Percentiles rank a stretch among this genome's conserved stretches.
phyloP scores from a whole-genome alignment of 805 yeast genomes.

The Starmerella asiatica region DNA sequence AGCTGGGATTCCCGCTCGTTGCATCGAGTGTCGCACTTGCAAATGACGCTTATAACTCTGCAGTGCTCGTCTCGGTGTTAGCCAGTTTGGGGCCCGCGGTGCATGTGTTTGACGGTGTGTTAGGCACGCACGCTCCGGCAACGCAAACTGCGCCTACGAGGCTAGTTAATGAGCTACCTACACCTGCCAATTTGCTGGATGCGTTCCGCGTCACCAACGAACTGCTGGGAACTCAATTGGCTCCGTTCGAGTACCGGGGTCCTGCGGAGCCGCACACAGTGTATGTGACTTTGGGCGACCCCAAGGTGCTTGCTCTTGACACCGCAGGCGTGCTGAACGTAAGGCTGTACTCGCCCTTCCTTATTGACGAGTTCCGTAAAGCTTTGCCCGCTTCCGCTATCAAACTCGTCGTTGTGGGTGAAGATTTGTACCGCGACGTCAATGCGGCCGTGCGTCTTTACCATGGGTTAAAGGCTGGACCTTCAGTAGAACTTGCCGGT shows the following conservation, averaged over 20 bases:
- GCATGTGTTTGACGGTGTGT: constrained; percentile 70
- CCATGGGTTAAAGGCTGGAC: constrained; percentile 20
- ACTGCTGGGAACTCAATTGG: constrained; percentile 40
- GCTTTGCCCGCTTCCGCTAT: constrained; percentile 46
- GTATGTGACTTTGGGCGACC: constrained; percentile 68
- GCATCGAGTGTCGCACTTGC: constrained; percentile 55
- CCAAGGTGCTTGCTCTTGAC: constrained; percentile 31
- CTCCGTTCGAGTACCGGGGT: constrained; percentile 62
- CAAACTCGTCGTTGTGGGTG: constrained; percentile 53
- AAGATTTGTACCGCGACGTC: constrained; percentile 54
- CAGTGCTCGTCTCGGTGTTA: constrained; percentile 51
- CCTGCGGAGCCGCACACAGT: constrained; percentile 49
- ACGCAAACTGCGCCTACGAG: constrained; percentile 1
- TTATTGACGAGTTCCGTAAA: constrained; percentile 43
- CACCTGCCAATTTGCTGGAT: constrained; percentile 23
- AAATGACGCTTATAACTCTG: constrained; percentile 36
- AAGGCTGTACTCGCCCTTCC: constrained; percentile 73
- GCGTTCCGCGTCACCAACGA: constrained; percentile 38
- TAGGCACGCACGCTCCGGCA: constrained; percentile 39
- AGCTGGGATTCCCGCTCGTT: constrained; percentile 45
- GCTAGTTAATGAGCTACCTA: neutral
- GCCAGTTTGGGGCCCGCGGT: constrained; percentile 43
- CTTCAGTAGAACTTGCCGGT: constrained; percentile 39
- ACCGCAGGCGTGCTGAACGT: constrained; percentile 55
- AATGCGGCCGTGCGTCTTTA: constrained; percentile 30